These are phyloP conservation scores for Cydonia oblonga DNA, from an alignment of 331 rosid genomes.

Conservation along the genomic window DNA sequence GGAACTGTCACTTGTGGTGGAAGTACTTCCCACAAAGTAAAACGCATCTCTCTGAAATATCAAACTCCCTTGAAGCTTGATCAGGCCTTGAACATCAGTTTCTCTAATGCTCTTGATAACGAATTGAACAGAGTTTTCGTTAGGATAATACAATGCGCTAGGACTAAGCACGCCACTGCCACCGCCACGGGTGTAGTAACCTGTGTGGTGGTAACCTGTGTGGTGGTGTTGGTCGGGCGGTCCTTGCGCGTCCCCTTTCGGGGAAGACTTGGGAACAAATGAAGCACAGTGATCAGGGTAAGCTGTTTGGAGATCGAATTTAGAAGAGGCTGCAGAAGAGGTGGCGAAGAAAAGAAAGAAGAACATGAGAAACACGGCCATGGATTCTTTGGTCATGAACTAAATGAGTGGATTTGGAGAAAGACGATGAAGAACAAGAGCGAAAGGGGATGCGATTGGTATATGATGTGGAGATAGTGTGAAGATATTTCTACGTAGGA, in stretches of 20 bases:
- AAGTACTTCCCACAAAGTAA: background rate
- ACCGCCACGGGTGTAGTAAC: constrained; percentile 26
- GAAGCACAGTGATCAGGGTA: constrained; percentile 34
- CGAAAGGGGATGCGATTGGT: too few relatives aligned
- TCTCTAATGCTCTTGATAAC: background rate
- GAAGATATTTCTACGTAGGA: too few relatives aligned
- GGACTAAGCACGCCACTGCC: background rate
- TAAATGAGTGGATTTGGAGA: background rate
- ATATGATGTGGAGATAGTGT: too few relatives aligned
- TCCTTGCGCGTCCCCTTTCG: background rate
- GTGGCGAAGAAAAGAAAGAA: constrained; percentile 5
- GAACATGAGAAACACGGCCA: background rate
- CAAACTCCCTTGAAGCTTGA: constrained; percentile 22
- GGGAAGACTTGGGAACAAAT: constrained; percentile 18
- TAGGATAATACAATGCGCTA: background rate
- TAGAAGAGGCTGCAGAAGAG: constrained; percentile 5
- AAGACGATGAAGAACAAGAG: background rate
- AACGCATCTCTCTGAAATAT: background rate
- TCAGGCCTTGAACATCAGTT: constrained; percentile 17
- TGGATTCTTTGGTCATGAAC: background rate
- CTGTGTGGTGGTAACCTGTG: constrained; percentile 4
- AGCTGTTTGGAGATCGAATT: background rate
- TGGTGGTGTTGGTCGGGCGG: background rate
- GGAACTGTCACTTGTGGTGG: background rate
- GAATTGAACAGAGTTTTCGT: background rate